Base-by-base conservation (phyloP, 176 grass and related monocot species). In the Dactylis glomerata region DNA sequence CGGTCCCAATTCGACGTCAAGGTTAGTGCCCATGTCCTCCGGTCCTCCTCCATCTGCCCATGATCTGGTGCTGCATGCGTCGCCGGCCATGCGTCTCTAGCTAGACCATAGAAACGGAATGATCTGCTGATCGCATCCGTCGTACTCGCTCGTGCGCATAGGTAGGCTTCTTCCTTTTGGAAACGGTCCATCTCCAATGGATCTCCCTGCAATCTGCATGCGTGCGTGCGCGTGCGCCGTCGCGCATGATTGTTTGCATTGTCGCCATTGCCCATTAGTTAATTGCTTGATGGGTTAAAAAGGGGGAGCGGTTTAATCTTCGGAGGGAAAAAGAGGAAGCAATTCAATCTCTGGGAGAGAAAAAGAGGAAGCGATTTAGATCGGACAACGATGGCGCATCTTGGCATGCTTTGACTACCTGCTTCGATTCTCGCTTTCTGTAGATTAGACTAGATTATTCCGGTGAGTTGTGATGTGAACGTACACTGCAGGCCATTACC, bases 401-500 rank as follows among this genome's bases (percentile, higher is more conserved):
- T 28, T 83, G 80, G 59, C 69, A 49, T 52, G 50, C 50, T 81
- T 85, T 89, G 87, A 89, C 87, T 57, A 33, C 36, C 5, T 42
- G 41, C 41, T 28, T 56, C 9, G 46, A 57, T 34, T 68, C 19
- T 52, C 57, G n/a, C n/a, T 68, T 9, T 12, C n/a, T 54, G 8
- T 81, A 44, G 19, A n/a, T 10, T 26, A 59, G 56, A 37, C 23
- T 10, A 22, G 16, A 40, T 82, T 79, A 69, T 31, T 75, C 57
- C 59, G 17, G 24, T 16, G 10, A 49, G 41, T 19, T 6, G 16
- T 79, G 76, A 63, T 58, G 73, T 51, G 80, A 78, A 83, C 86
- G 58, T 73, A 31, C 44, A 74, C 65, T 22, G 65, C 8, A 97
- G 95, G 92, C 83, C 37, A 80, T 97, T 40, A 97, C 90, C 45